Evolutionary conservation across 768 basidiomycete species (phyloP).

Genomic region (Naematelia aurantialba): DNA sequence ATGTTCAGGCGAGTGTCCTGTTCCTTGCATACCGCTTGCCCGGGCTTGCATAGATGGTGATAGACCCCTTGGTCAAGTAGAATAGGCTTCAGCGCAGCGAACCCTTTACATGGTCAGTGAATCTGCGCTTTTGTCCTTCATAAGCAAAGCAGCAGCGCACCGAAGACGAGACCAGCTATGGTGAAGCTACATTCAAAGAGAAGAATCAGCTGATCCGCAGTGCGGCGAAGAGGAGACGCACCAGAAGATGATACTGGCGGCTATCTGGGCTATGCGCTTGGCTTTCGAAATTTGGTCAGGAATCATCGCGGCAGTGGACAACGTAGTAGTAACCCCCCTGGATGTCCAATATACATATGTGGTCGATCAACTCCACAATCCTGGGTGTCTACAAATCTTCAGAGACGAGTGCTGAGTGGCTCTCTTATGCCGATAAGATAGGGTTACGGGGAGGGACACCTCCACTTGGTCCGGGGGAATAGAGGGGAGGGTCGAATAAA

Average conservation of each 20-base stretch:
- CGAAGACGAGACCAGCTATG: slow-evolving; percentile 49
- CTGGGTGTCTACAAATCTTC: neutral
- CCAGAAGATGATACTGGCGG: slow-evolving; percentile 25
- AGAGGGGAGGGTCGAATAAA: neutral
- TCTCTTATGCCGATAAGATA: neutral
- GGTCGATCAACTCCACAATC: too few species aligned
- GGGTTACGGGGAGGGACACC: neutral
- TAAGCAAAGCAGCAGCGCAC: slow-evolving; percentile 18
- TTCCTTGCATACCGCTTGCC: slow-evolving; percentile 21
- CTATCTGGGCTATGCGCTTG: slow-evolving; percentile 17
- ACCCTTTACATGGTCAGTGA: slow-evolving; percentile 18
- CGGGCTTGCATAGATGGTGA: slow-evolving; percentile 34
- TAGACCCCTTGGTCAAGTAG: slow-evolving; percentile 47
- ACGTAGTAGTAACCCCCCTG: too few species aligned
- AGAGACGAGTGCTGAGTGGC: too few species aligned
- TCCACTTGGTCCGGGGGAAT: neutral
- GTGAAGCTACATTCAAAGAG: slow-evolving; percentile 16
- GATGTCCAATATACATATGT: too few species aligned
- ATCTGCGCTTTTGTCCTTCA: neutral
- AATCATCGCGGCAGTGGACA: neutral
- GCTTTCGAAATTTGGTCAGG: slow-evolving; percentile 4
- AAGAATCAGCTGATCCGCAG: too few species aligned
- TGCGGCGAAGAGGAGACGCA: neutral
- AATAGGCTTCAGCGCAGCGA: slow-evolving; percentile 50
- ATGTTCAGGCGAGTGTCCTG: slow-evolving; percentile 47